A percentile compares a stretch with the other conserved stretches of the same genome.
Conservation (phyloP, 2,329 filamentous ascomycete genomes). For the Ciborinia camelliae region DNA sequence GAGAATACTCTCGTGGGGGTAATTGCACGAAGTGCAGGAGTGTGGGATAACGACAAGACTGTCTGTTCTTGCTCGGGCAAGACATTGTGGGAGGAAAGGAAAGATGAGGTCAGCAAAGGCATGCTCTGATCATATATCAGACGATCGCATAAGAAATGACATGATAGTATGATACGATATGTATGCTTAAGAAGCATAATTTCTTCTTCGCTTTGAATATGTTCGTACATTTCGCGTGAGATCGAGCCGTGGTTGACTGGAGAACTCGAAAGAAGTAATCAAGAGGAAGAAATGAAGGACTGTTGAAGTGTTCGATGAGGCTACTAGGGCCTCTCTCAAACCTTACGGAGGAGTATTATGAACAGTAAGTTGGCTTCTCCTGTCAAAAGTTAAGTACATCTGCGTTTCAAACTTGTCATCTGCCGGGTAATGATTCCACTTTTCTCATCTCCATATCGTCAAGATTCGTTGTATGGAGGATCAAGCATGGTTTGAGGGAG, state of each 20-base stretch:
- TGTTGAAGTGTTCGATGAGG: slow-evolving; percentile 2
- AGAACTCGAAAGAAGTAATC: slow-evolving; percentile 21
- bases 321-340: slow-evolving; percentile 13
- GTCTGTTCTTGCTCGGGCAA: slow-evolving; percentile 98
- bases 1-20: slow-evolving; percentile 86
- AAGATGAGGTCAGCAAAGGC: slow-evolving; percentile 82
- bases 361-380: slow-evolving; percentile 2
- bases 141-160: slow-evolving; percentile 26
- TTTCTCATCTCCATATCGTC: not conserved
- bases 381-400: slow-evolving; percentile 31
- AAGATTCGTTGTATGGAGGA: not conserved
- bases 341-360: slow-evolving; percentile 17
- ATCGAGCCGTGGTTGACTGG: not conserved
- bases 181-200: not conserved
- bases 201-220: not conserved
- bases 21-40: slow-evolving; percentile 91
- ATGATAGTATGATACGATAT: slow-evolving; percentile 10
- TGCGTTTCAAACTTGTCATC: slow-evolving; percentile 25
- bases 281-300: slow-evolving; percentile 20
- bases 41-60: slow-evolving; percentile 98
- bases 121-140: slow-evolving; percentile 64
- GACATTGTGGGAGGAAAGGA: slow-evolving; percentile 95
- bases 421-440: not conserved
- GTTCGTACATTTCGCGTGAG: slow-evolving; percentile 4
- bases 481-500: not conserved